These are phyloP conservation scores for Desmodesmus armatus DNA, from an alignment of 139 green algal species.

Conservation along the genomic window DNA sequence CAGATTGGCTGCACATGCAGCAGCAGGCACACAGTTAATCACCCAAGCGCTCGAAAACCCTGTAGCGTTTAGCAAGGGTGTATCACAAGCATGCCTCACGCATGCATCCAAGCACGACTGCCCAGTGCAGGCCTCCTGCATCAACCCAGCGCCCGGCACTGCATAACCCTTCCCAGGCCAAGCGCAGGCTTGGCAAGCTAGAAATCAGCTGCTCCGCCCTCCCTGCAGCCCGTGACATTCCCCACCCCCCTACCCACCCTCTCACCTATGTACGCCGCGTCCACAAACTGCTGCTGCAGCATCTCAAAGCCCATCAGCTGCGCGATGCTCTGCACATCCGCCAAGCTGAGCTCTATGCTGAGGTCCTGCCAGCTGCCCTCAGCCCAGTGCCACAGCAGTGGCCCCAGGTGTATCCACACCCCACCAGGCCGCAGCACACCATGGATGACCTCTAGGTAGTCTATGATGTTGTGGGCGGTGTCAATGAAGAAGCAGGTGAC, in stretches of 20 bases:
- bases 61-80: too few species aligned
- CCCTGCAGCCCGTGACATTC: too few species aligned
- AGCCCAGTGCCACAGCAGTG: slow-evolving; percentile 97
- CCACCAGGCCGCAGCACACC: slow-evolving; percentile 72
- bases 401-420: slow-evolving; percentile 94
- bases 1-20: slow-evolving; percentile 51
- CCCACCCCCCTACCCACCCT: too few species aligned
- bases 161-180: too few species aligned
- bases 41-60: not conserved
- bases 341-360: slow-evolving; percentile 83
- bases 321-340: slow-evolving; percentile 72
- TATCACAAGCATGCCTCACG: too few species aligned
- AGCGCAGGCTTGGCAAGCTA: too few species aligned
- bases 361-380: slow-evolving; percentile 64
- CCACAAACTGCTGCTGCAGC: slow-evolving; percentile 52
- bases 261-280: slow-evolving; percentile 72
- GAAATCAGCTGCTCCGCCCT: too few species aligned
- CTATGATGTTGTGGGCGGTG: slow-evolving; percentile 97
- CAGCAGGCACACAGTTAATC: not conserved
- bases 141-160: too few species aligned
- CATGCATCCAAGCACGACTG: too few species aligned
- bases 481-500: slow-evolving; percentile 99
- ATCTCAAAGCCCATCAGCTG: slow-evolving; percentile 64
- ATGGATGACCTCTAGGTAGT: slow-evolving; percentile 88
- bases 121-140: too few species aligned